Percentiles rank a stretch among this genome's conserved stretches.
phyloP scores from a whole-genome alignment of 164 flowering plant species.

The Warburgia ugandensis region DNA sequence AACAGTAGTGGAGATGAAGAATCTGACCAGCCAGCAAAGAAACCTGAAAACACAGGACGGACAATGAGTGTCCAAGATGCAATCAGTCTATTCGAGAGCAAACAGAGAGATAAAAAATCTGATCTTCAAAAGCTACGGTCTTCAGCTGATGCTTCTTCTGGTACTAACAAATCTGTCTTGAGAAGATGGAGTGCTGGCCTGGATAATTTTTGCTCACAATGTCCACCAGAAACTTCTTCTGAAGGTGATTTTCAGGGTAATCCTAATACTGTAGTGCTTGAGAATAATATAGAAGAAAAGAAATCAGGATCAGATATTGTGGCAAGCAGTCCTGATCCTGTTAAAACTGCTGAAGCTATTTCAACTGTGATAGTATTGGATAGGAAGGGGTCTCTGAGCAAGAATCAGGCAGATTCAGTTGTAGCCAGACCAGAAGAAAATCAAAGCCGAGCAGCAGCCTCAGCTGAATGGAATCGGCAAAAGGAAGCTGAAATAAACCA shows the following conservation, averaged over 20 bases:
- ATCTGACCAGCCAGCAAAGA: conserved; percentile 31
- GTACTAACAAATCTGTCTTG: conserved; percentile 54
- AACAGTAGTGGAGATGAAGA: conserved; percentile 55
- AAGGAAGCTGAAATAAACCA: conserved; percentile 76
- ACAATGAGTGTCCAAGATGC: conserved; percentile 89
- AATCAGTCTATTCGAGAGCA: conserved; percentile 79
- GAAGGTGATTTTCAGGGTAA: conserved; percentile 22
- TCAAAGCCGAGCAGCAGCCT: conserved; percentile 22
- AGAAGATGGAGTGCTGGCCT: conserved; percentile 88
- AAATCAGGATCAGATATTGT: conserved; percentile 19
- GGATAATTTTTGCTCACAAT: conserved; percentile 40
- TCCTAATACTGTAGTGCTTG: conserved; percentile 14
- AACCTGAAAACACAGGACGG: conserved; percentile 37
- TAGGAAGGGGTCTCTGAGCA: too few relatives aligned
- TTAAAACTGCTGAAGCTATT: conserved; percentile 6
- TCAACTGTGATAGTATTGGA: too few relatives aligned
- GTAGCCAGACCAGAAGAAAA: conserved; percentile 23
- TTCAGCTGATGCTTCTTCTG: conserved; percentile 22
- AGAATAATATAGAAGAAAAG: conserved; percentile 17
- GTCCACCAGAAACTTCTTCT: conserved; percentile 24
- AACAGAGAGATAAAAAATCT: conserved; percentile 52
- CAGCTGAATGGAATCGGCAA: conserved; percentile 66
- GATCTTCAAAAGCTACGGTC: conserved; percentile 40
- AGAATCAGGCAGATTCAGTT: conserved; percentile 15
- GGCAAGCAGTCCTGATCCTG: too few relatives aligned